Evolutionary conservation across 805 yeast species (phyloP).

Genomic region (Metschnikowia amazonensis): DNA sequence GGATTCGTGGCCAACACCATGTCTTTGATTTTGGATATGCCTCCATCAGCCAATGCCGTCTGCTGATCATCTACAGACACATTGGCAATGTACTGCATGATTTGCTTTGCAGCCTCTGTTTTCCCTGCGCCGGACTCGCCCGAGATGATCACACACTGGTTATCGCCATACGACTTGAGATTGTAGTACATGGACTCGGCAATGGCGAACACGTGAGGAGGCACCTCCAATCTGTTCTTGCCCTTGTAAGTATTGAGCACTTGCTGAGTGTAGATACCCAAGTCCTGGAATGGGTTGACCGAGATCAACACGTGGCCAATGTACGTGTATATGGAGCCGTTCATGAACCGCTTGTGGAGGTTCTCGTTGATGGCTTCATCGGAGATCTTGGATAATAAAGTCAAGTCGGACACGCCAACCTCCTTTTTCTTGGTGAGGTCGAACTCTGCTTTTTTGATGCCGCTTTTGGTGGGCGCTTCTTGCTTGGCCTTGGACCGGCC

Average conservation of each 20-base stretch:
- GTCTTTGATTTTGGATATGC: slow-evolving; percentile 85
- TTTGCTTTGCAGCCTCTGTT: slow-evolving; percentile 96
- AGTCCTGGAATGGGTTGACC: slow-evolving; percentile 92
- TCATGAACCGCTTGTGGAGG: slow-evolving; percentile 81
- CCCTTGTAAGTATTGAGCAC: slow-evolving; percentile 77
- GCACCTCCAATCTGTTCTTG: slow-evolving; percentile 90
- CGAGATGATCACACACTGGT: slow-evolving; percentile 94
- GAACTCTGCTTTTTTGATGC: slow-evolving; percentile 81
- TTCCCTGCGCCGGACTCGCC: slow-evolving; percentile 99
- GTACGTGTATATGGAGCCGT: slow-evolving; percentile 86
- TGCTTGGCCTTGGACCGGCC: slow-evolving; percentile 54
- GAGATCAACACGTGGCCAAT: slow-evolving; percentile 94
- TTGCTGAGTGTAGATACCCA: slow-evolving; percentile 88
- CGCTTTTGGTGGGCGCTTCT: slow-evolving; percentile 51
- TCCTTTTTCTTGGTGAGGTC: slow-evolving; percentile 87
- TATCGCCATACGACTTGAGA: slow-evolving; percentile 88
- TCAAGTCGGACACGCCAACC: slow-evolving; percentile 96
- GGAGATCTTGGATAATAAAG: slow-evolving; percentile 79
- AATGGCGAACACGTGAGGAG: slow-evolving; percentile 97
- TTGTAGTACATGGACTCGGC: slow-evolving; percentile 97
- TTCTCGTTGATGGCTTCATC: slow-evolving; percentile 93
- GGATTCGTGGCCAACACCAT: slow-evolving; percentile 98
- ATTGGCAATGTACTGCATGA: slow-evolving; percentile 94
- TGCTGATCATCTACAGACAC: slow-evolving; percentile 57
- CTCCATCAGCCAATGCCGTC: slow-evolving; percentile 20